Conservation (phyloP, 805 yeast species). For the Yamadazyma sp. region DNA sequence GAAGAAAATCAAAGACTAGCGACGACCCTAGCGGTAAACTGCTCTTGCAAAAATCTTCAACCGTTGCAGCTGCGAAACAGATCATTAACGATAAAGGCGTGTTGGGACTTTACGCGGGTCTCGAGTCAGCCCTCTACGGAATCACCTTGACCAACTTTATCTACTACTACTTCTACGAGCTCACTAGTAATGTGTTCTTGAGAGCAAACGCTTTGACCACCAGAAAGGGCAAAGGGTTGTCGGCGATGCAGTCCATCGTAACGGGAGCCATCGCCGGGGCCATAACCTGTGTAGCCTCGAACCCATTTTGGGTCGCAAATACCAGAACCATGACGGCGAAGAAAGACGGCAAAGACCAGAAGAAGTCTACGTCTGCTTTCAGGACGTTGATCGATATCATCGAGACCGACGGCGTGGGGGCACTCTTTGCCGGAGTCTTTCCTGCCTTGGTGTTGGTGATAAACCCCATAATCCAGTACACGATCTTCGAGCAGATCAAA, state of each 20-base stretch:
- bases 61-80: constrained; percentile 31
- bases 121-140: constrained; percentile 85
- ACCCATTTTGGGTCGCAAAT: constrained; percentile 94
- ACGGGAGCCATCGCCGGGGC: constrained; percentile 89
- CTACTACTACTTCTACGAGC: constrained; percentile 88
- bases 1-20: constrained; percentile 15
- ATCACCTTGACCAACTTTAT: constrained; percentile 83
- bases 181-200: constrained; percentile 51
- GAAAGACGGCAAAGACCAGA: constrained; percentile 21
- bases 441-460: constrained; percentile 85
- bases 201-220: constrained; percentile 27
- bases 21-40: not conserved
- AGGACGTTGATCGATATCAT: constrained; percentile 60
- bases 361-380: constrained; percentile 41
- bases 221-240: constrained; percentile 40
- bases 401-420: constrained; percentile 65
- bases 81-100: constrained; percentile 61
- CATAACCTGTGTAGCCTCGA: constrained; percentile 75
- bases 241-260: constrained; percentile 65
- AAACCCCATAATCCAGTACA: constrained; percentile 90
- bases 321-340: constrained; percentile 76
- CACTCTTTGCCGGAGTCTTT: constrained; percentile 79
- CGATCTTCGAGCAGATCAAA: constrained; percentile 84
- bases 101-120: constrained; percentile 74
- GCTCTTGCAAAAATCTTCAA: constrained; percentile 12